These are phyloP conservation scores for Quercus robur DNA, from an alignment of 306 rosid genomes.

Conservation along the genomic window DNA sequence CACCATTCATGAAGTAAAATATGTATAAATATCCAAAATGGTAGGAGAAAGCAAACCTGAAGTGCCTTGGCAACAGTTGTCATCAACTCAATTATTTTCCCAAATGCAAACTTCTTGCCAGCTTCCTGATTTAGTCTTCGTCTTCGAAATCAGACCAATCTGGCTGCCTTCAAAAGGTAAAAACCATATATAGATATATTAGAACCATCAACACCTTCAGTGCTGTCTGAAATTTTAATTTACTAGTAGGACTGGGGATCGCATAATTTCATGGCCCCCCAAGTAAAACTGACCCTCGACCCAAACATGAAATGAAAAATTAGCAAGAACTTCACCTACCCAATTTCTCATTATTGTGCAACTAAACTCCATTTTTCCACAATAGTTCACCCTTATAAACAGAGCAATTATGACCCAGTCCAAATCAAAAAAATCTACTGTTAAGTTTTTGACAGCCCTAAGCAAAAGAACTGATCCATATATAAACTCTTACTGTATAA, in stretches of 20 bases:
- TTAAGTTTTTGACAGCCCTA: no score
- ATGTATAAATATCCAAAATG: no score
- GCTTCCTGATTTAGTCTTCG: constrained; percentile 88
- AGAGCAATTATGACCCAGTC: background rate
- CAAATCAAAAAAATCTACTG: no score
- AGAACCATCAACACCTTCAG: constrained; percentile 15
- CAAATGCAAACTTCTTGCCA: constrained; percentile 81
- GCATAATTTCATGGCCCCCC: background rate
- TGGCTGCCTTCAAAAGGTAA: constrained; percentile 60
- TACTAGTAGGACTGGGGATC: background rate
- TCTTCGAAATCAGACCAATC: constrained; percentile 56
- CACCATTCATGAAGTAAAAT: no score
- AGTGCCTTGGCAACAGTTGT: constrained; percentile 22
- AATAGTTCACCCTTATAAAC: background rate
- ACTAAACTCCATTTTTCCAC: background rate
- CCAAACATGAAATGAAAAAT: background rate
- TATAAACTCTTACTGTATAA: no score
- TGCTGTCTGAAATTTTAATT: constrained; percentile 11
- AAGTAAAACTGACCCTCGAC: background rate
- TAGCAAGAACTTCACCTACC: background rate
- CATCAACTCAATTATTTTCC: constrained; percentile 95
- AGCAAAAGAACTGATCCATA: no score
- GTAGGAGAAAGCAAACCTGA: no score
- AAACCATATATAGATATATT: background rate
- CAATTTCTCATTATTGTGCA: background rate